Conservation (phyloP, 2,329 filamentous ascomycete genomes). For the Phyllosticta citriasiana region DNA sequence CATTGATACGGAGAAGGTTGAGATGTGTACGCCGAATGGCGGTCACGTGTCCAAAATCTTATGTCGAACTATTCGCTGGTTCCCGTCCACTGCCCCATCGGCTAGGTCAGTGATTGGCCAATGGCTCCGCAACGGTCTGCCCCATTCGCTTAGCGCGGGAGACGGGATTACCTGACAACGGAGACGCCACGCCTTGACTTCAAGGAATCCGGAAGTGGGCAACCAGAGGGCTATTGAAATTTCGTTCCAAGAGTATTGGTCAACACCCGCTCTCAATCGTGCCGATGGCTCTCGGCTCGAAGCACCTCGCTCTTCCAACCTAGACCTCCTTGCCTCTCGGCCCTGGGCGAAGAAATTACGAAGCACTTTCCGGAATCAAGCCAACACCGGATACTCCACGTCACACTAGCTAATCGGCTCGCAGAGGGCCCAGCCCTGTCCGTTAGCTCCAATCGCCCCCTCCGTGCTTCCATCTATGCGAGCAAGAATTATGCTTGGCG, state of each 20-base stretch:
- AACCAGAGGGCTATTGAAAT: constrained; percentile 7
- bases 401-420: constrained; percentile 11
- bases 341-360: constrained; percentile 9
- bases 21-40: constrained; percentile 24
- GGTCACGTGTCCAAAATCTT: constrained; percentile 26
- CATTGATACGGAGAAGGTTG: constrained; percentile 24
- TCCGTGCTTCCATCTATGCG: constrained; percentile 11
- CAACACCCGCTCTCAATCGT: constrained; percentile 13
- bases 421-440: constrained; percentile 8
- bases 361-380: constrained; percentile 9
- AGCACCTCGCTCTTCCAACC: constrained; percentile 4
- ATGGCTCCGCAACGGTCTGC: neutral
- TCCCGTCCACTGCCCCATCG: constrained; percentile 5
- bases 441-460: constrained; percentile 9
- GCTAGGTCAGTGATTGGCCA: constrained; percentile 5
- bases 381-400: constrained; percentile 9
- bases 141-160: constrained; percentile 6
- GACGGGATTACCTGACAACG: constrained; percentile 5
- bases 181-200: constrained; percentile 7
- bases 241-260: constrained; percentile 16
- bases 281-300: constrained; percentile 9
- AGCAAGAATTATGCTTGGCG: constrained; percentile 9
- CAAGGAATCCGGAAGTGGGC: constrained; percentile 2
- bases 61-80: constrained; percentile 22
- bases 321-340: constrained; percentile 3